Percentiles rank a stretch among this genome's conserved stretches.
Evolutionary conservation across 2,329 filamentous ascomycete species (phyloP).

Genomic region (Diplodia mutila): DNA sequence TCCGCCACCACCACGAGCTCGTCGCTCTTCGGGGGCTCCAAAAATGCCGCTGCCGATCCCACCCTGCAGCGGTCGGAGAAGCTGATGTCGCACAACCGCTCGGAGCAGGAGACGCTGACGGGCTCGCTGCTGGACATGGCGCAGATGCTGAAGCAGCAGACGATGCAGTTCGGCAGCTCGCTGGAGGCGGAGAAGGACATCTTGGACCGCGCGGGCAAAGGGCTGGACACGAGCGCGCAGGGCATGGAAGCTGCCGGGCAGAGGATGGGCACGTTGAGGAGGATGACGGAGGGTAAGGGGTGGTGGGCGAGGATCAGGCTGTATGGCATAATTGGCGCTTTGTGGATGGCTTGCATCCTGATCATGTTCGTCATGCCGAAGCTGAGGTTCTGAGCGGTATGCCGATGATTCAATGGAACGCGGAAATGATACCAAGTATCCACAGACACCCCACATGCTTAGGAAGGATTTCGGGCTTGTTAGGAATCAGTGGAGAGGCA

Average conservation of each 20-base stretch:
- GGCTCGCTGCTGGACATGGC: constrained; percentile 82
- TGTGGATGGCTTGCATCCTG: constrained; percentile 78
- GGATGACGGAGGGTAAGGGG: constrained; percentile 85
- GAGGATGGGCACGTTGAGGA: constrained; percentile 74
- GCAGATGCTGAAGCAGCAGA: constrained; percentile 73
- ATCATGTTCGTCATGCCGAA: constrained; percentile 88
- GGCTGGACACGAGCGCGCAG: constrained; percentile 74
- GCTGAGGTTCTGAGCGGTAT: constrained; percentile 70
- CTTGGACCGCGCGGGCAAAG: constrained; percentile 70
- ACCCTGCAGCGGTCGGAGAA: constrained; percentile 58
- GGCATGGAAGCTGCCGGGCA: constrained; percentile 77
- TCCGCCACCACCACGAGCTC: constrained; percentile 30
- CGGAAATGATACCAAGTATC: background rate
- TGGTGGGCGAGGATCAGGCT: constrained; percentile 85
- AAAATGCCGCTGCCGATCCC: constrained; percentile 28
- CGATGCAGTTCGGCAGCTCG: constrained; percentile 70
- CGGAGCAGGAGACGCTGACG: constrained; percentile 82
- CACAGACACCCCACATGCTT: background rate
- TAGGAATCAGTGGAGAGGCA: background rate
- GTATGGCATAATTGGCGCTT: constrained; percentile 79
- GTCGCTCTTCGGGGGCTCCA: constrained; percentile 32
- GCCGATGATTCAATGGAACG: too few species aligned
- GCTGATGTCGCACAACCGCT: constrained; percentile 74
- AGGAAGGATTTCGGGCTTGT: background rate
- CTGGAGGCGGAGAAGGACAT: constrained; percentile 77